Evolutionary conservation across 345 rosid species (phyloP).

Genomic region (Ceriops tagal): DNA sequence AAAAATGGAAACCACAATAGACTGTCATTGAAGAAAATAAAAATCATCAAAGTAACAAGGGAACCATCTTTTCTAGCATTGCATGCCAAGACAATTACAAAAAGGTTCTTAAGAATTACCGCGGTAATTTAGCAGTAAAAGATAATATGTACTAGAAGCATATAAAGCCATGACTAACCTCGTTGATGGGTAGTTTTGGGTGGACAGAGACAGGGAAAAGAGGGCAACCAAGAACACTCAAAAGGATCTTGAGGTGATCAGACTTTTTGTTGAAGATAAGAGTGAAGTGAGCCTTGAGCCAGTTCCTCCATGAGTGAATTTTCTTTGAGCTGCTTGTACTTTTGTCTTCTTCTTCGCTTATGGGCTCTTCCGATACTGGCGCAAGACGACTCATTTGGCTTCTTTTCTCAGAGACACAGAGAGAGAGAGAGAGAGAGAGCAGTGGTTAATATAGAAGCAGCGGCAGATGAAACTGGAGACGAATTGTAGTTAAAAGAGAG

Average conservation of each 20-base stretch:
- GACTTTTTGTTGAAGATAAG: conserved; percentile 48
- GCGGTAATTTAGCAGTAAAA: too few species aligned
- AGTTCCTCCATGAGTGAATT: conserved; percentile 54
- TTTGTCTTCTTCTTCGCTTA: conserved; percentile 40
- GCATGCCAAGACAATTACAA: too few species aligned
- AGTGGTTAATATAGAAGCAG: conserved; percentile 1
- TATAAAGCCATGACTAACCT: conserved; percentile 29
- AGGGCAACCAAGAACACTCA: conserved; percentile 86
- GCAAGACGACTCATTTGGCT: conserved; percentile 60
- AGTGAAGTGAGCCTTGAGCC: conserved; percentile 64
- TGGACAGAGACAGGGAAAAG: conserved; percentile 68
- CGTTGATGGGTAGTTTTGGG: conserved; percentile 40
- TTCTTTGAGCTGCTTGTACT: conserved; percentile 32
- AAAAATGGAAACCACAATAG: not conserved
- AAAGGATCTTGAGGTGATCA: conserved; percentile 50
- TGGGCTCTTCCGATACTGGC: conserved; percentile 78
- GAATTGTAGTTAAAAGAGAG: conserved; percentile 22
- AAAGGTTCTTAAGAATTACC: too few species aligned
- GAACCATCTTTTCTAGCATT: too few species aligned
- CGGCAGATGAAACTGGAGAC: conserved; percentile 7
- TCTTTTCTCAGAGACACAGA: not conserved
- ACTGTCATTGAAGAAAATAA: not conserved
- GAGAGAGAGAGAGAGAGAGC: conserved; percentile 2
- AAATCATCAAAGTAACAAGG: not conserved
- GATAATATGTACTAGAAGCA: not conserved